These are phyloP conservation scores for Clonostachys chloroleuca DNA, from an alignment of 2,329 filamentous ascomycete genomes.

Conservation along the genomic window DNA sequence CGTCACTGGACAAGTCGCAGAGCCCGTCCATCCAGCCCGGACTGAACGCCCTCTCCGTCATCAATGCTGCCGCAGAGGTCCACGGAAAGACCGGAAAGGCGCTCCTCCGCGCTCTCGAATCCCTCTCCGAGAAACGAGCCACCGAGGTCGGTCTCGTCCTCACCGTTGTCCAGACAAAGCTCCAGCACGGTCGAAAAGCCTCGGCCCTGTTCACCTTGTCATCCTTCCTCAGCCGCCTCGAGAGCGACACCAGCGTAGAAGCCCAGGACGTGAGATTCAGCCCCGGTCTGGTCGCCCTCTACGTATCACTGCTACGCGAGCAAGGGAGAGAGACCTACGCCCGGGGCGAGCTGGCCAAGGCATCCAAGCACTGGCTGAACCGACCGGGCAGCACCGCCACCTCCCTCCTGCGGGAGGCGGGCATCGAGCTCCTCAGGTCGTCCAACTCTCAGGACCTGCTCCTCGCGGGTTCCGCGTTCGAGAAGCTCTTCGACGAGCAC, in stretches of 20 bases:
- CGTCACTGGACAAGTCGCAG: slow-evolving; percentile 22
- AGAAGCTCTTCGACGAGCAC: slow-evolving; percentile 61
- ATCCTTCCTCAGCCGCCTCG: slow-evolving; percentile 67
- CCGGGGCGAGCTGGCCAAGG: slow-evolving; percentile 70
- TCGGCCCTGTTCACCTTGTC: slow-evolving; percentile 75
- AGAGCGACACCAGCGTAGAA: slow-evolving; percentile 50
- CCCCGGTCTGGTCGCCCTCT: slow-evolving; percentile 77
- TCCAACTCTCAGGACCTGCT: slow-evolving; percentile 62
- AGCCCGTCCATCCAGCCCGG: slow-evolving; percentile 22
- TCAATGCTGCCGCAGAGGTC: slow-evolving; percentile 69
- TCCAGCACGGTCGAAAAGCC: slow-evolving; percentile 65
- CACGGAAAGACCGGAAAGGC: slow-evolving; percentile 59
- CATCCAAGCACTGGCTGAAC: slow-evolving; percentile 75
- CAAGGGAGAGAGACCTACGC: slow-evolving; percentile 71
- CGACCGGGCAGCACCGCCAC: slow-evolving; percentile 41
- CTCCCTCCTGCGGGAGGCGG: slow-evolving; percentile 77
- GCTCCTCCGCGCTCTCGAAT: slow-evolving; percentile 65
- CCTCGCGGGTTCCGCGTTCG: slow-evolving; percentile 75
- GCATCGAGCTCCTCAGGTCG: slow-evolving; percentile 76
- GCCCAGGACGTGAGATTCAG: slow-evolving; percentile 71
- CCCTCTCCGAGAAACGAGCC: slow-evolving; percentile 68
- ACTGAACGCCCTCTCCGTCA: slow-evolving; percentile 36
- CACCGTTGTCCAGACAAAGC: slow-evolving; percentile 77
- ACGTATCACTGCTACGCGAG: slow-evolving; percentile 72
- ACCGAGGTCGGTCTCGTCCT: slow-evolving; percentile 77